Evolutionary conservation across 192 early-diverging fungal genomes (phyloP), one percentile per base, ranked within the genome.

Genomic region (Dissophora globulifera): DNA sequence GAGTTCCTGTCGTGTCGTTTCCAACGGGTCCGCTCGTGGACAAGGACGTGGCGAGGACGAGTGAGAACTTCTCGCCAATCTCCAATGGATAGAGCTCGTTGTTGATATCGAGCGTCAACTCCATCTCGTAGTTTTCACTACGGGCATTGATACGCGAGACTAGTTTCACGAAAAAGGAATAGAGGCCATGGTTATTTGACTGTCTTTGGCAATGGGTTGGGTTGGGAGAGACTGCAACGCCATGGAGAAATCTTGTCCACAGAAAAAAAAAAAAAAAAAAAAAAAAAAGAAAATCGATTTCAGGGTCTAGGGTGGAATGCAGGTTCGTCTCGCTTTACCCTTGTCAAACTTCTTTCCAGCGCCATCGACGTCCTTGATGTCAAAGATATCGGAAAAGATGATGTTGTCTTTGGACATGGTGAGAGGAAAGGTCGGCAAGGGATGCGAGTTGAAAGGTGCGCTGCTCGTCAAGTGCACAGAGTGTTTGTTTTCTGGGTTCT

Each of bases 291-390:
- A n/a, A n/a, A n/a, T n/a, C n/a, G n/a, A n/a, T n/a, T n/a, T n/a
- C n/a, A n/a, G n/a, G n/a, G n/a, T n/a, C n/a, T n/a, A n/a, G n/a
- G n/a, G n/a, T n/a, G n/a, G n/a, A n/a, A n/a, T n/a, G n/a, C n/a
- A n/a, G n/a, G n/a, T n/a, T n/a, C n/a, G n/a, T n/a, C n/a, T n/a
- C n/a, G n/a, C n/a, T n/a, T 60, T 85, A 95, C 93, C 93, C 81
- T 96, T 84, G 78, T 97, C 96, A 67, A 99, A 99, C 63, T 93
- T 92, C 71, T 96, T 97, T 55, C 95, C 95, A 50, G 89, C 90
- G 53, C 88, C 88, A 83, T 97, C 92, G 33, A 95, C 81, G 69
- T 97, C 93, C 60, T 90, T 92, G 60, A 96, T 89, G 58, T 92
- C 92, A 69, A 96, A 96, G 43, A 93, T 91, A 66, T 94, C 95